Base-by-base conservation (phyloP, 371 early-diverging fungal genomes). In the Dichotomocladium elegans region DNA sequence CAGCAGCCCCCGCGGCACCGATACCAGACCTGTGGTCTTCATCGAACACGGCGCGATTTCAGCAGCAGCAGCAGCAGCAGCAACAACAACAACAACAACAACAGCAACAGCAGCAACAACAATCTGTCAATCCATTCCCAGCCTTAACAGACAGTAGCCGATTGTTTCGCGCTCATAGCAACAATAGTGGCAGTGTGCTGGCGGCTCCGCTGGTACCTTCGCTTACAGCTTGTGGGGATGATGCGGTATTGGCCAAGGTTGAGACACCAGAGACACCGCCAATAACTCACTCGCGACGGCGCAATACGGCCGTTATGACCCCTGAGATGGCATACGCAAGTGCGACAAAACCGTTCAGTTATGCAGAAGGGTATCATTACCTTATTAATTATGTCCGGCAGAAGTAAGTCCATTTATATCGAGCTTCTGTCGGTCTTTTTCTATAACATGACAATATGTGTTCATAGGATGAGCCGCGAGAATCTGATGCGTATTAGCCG, bases 281-380 rank as follows among this genome's bases (percentile, higher is more conserved):
- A 45, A 48, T 50, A 19, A 57, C 63, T 10, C 55, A 67, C 1
- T 41, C 61, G 9, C 55, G 61, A 6, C 57, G 56, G 55, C 55
- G 70, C 28, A 44, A 64, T 33, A 73, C 68, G 31, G 70, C 69
- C 41, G 56, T 70, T 4, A 51, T 73, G 6, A 72, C 72, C 8
- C 72, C 72, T 9, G 72, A 68, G 55, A 72, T 65, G 68, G 68
- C 62, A 4, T 70, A 70, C 44, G 61, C 66, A 7, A 66, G 58
- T 35, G 49, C 49, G 3, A 75, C 69, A 44, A 74, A 78, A 43
- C 92, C 95, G 9, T 90, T 88, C 66, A 87, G 88, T 58, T 93
- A 95, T 64, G 85, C 88, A 10, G 89, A 88, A 56, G 95, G 95
- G 4, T 95, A 89, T 67, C 95, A 93, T 61, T 90, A 87, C 56